Evolutionary conservation across 2,329 filamentous ascomycete genomes (phyloP).

Genomic region (Coleophoma crateriformis): DNA sequence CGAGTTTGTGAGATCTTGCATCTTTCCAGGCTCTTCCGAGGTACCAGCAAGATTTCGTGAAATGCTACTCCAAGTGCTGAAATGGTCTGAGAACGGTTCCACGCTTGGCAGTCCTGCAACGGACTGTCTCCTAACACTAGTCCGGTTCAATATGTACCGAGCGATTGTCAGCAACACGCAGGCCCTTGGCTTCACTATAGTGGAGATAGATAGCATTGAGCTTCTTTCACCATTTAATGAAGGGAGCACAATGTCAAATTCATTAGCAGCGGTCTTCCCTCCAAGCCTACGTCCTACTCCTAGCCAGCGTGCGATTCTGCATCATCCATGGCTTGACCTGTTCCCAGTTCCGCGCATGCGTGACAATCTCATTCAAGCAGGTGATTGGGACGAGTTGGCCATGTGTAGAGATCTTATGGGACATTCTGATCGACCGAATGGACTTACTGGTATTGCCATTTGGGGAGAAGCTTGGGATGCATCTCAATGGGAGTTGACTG

Average conservation of each 20-base stretch:
- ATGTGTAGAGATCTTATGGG: constrained; percentile 15
- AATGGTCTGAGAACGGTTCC: background rate
- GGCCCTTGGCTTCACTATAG: constrained; percentile 1
- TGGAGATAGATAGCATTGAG: background rate
- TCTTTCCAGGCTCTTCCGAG: too few relatives aligned
- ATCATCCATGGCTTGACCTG: constrained; percentile 32
- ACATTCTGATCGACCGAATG: constrained; percentile 7
- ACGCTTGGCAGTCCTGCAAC: constrained; percentile 7
- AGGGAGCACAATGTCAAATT: background rate
- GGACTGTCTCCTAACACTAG: constrained; percentile 11
- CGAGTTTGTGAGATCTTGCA: too few relatives aligned
- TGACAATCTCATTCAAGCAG: constrained; percentile 25
- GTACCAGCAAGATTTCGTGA: too few relatives aligned
- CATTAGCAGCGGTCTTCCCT: background rate
- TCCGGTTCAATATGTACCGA: constrained; percentile 18
- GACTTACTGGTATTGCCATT: constrained; percentile 25
- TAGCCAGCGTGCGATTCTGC: constrained; percentile 20
- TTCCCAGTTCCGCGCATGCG: constrained; percentile 28
- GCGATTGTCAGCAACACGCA: constrained; percentile 11
- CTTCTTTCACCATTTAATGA: background rate
- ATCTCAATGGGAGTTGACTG: constrained; percentile 31
- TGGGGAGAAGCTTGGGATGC: constrained; percentile 31
- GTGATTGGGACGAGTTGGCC: constrained; percentile 12
- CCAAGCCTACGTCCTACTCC: constrained; percentile 4
- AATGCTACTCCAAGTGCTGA: background rate